Base-by-base conservation (phyloP, 305 asterid genomes). In the Ilex paraguariensis region DNA sequence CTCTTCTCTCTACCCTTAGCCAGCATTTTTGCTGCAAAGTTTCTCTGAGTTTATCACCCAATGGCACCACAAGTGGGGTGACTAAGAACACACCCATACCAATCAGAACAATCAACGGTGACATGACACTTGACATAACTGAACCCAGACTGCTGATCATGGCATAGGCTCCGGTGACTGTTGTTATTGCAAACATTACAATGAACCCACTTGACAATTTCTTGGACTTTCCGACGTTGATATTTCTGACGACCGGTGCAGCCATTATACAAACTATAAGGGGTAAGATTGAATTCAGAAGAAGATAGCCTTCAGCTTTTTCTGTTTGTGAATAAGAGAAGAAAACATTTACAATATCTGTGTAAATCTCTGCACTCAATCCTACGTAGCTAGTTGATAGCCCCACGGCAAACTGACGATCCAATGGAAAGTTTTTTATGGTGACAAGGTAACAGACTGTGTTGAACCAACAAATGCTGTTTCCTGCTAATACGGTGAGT, bases 401-500 rank as follows among this genome's bases (percentile, higher is more conserved):
- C 0, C 97, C 93, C 21, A 84, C 86, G 0, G 93, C 93, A 21
- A 88, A 73, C 73, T 86, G 96, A 7, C 88, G 84, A 10, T 91
- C 93, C 50, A 82, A 68, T 3, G 95, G 93, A 76, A 87, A 91
- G 28, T 87, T 84, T 31, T 63, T 64, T 8, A 91, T 84, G 9
- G 76, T 64, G 13, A 86, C 60, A 1, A 84, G 62, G 70, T 86
- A 84, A 31, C 83, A 80, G 13, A 88, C 96, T 0, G 96, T 91
- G 77, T 91, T 91, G n/a, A 87, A 82, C 96, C 97, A 91, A 59
- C 93, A 84, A 4, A 91, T 81, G 59, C 90, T 71, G 71, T 84
- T 91, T 15, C 96, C 96, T 3, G 97, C 90, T 16, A 91, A 31
- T 36, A 76, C 79, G 12, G 93, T 87, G 1, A 88, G 89, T 2